Base-by-base conservation (phyloP, 768 basidiomycete species). In the Boletus sp. region DNA sequence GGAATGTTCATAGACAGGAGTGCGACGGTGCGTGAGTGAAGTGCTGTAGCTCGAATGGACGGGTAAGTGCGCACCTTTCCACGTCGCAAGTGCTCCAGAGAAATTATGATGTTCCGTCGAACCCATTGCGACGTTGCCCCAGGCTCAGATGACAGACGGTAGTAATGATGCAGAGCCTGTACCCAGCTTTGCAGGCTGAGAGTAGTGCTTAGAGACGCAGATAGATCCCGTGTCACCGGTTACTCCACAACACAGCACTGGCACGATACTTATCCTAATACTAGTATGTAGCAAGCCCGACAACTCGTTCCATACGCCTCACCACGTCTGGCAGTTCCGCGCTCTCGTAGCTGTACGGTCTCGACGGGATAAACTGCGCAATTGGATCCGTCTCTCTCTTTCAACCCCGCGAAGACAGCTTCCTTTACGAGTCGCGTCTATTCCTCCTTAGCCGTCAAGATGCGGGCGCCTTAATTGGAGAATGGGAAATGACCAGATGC, bases 41-140 rank as follows among this genome's bases (percentile, higher is more conserved):
- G 29, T 24, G 42, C 17, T 30, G 48, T 11, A 20, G 39, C 39
- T 50, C 7, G 47, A 20, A 28, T 5, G 35, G 35, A 59, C 29
- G 20, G 30, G 24, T 8, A 8, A 7, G 3, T 15, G 28, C 80
- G 29, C 64, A 92, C 94, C 88, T 79, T 87, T 91, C 95, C 95
- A 98, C 75, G 93, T 92, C 52, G 88, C 76, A 49, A 98, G 75
- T 28, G 95, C 95, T 48, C 86, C 87, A n/a, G 92, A 91, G 75
- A 98, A 98, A 74, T 96, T 95, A 61, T 87, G 83, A 66, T 57
- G 50, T 37, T 90, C 90, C 48, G 77, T 68, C 50, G 60, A 62
- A 56, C 56, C 47, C 71, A 71, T 71, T 11, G 48, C 10, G 33
- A 40, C 35, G 52, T 48, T 30, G 46, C 2, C 18, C 9, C 37